Evolutionary conservation across 2,329 filamentous ascomycete genomes (phyloP).

Genomic region (Elsinoe necatrix): DNA sequence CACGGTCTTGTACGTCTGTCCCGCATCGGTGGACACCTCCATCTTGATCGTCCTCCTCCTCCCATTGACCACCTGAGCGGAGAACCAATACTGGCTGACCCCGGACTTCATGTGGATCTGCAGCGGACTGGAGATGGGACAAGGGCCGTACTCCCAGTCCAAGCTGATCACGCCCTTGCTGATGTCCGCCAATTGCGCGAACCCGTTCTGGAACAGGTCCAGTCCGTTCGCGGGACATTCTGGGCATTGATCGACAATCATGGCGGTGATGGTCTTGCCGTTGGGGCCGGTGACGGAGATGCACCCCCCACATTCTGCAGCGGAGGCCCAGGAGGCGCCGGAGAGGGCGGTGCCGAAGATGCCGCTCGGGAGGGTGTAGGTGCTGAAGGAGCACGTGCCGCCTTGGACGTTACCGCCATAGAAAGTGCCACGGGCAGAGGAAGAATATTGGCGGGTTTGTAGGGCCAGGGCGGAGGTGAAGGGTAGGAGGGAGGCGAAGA

Average conservation of each 20-base stretch:
- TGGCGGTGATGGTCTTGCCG: conserved; percentile 53
- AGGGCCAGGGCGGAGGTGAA: background rate
- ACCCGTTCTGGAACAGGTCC: conserved; percentile 48
- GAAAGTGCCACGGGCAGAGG: conserved; percentile 22
- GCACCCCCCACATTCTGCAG: conserved; percentile 53
- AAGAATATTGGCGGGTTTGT: conserved; percentile 13
- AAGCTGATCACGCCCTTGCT: conserved; percentile 39
- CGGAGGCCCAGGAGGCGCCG: conserved; percentile 47
- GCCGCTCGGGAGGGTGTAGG: conserved; percentile 51
- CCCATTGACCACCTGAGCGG: conserved; percentile 22
- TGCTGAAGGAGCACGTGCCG: conserved; percentile 56
- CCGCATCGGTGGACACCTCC: conserved; percentile 21
- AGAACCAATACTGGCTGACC: conserved; percentile 22
- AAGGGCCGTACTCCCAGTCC: conserved; percentile 25
- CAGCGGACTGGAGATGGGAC: conserved; percentile 20
- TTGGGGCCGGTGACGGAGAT: conserved; percentile 50
- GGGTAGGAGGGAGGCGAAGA: conserved; percentile 16
- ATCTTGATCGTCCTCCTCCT: conserved; percentile 20
- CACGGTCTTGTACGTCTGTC: conserved; percentile 21
- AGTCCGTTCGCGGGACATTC: conserved; percentile 47
- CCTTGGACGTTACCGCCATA: conserved; percentile 24
- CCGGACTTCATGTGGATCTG: conserved; percentile 22
- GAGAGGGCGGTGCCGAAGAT: conserved; percentile 56
- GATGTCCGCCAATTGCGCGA: conserved; percentile 38
- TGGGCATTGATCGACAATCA: conserved; percentile 54